A percentile compares a stretch with the other conserved stretches of the same genome.
Evolutionary conservation across 1,284 basidiomycete species (phyloP).

Genomic region (Porphyrellus sp.): DNA sequence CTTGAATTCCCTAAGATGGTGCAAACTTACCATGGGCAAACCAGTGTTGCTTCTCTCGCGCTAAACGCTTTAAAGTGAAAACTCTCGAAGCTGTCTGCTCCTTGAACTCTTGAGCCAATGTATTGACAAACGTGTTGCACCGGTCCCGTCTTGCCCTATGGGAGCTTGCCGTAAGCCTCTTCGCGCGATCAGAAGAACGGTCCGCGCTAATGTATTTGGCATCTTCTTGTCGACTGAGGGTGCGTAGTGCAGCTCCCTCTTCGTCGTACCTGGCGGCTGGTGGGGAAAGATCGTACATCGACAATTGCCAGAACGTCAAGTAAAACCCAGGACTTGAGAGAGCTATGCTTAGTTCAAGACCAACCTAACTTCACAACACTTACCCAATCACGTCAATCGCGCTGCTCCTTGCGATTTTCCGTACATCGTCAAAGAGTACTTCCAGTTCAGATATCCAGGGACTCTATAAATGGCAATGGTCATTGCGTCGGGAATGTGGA

Average conservation of each 20-base stretch:
- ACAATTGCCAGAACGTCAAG: constrained; percentile 92
- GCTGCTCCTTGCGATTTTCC: constrained; percentile 61
- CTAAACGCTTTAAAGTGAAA: constrained; percentile 74
- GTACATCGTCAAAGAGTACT: constrained; percentile 67
- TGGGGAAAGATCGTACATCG: constrained; percentile 81
- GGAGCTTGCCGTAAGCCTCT: constrained; percentile 50
- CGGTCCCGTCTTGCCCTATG: constrained; percentile 63
- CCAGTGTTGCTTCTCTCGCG: constrained; percentile 85
- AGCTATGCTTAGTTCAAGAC: constrained; percentile 6
- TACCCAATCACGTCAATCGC: constrained; percentile 72
- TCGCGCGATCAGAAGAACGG: constrained; percentile 58
- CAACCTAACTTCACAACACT: constrained; percentile 24
- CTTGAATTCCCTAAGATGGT: neutral
- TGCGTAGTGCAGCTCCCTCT: constrained; percentile 55
- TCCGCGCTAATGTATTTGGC: constrained; percentile 55
- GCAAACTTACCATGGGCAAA: constrained; percentile 65
- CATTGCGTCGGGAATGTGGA: constrained; percentile 7
- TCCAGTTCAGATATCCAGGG: constrained; percentile 76
- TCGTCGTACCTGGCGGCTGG: constrained; percentile 70
- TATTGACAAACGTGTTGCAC: constrained; percentile 53
- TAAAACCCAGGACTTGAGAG: constrained; percentile 78
- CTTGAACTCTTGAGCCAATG: constrained; percentile 67
- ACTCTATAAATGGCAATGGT: constrained; percentile 40
- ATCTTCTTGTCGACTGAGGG: constrained; percentile 63
- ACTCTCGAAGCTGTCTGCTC: constrained; percentile 70